phyloP scores from a whole-genome alignment of 2,329 filamentous ascomycete genomes.

The Xenoacremonium recifei region DNA sequence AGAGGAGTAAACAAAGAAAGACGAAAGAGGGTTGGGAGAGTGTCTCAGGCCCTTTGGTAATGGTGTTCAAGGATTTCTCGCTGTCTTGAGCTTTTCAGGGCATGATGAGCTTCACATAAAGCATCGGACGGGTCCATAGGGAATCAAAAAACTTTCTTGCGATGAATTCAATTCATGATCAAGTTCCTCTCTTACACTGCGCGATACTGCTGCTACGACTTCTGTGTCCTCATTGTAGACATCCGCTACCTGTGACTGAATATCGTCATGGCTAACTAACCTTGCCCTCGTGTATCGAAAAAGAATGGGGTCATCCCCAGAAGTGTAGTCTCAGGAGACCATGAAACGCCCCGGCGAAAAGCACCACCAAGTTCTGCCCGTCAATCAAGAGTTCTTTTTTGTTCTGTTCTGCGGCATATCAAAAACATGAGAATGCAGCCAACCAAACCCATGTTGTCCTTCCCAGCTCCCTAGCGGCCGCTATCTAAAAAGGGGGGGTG shows the following conservation, averaged over 20 bases:
- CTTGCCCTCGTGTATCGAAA: too few species aligned
- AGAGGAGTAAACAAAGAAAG: too few species aligned
- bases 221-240: too few species aligned
- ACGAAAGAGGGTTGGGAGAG: too few species aligned
- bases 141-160: constrained; percentile 35
- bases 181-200: constrained; percentile 22
- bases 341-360: too few species aligned
- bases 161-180: constrained; percentile 31
- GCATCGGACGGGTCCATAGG: constrained; percentile 38
- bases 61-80: constrained; percentile 39
- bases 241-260: too few species aligned
- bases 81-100: constrained; percentile 33
- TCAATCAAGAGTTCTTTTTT: constrained; percentile 11
- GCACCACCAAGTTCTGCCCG: constrained; percentile 6
- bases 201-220: too few species aligned
- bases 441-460: too few species aligned
- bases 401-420: constrained; percentile 13
- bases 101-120: constrained; percentile 37
- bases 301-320: constrained; percentile 3
- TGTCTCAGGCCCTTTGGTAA: constrained; percentile 29
- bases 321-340: too few species aligned
- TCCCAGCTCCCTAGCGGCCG: constrained; percentile 11
- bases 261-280: constrained; percentile 15
- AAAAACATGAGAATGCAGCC: constrained; percentile 16
- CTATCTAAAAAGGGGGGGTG: constrained; percentile 14